Evolutionary conservation across 768 basidiomycete genomes (phyloP), one percentile per base, ranked within the genome.

Genomic region (Mycena chlorophos): DNA sequence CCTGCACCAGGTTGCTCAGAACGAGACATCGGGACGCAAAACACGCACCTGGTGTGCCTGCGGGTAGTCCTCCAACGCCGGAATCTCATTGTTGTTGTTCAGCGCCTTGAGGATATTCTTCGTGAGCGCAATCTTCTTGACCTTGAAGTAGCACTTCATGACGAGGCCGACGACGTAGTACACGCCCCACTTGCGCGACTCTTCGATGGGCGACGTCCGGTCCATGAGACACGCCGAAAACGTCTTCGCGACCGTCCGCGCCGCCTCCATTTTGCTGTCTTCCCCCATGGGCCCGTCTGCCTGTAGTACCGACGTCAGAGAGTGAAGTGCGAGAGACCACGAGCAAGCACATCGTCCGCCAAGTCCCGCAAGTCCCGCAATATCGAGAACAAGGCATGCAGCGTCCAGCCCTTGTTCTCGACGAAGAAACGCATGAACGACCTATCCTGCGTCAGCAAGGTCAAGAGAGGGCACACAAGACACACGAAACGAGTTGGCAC

Each of bases 71-170:
- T 76, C 71, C 29, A 98, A 69, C 5, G 89, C 79, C 22, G 95
- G 95, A 34, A 96, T 84, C 60, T 97, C 94, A 10, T 83, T 79
- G 64, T 90, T 91, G 2, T 89, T 92, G 30, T 89, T 80, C 25
- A 98, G 82, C 1, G 93, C 95, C 55, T 95, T 82, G 30, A 98
- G 78, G 53, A 99, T 88, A 64, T 93, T 98, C 72, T 92, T 93
- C 19, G 93, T 87, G 16, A 98, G 76, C 1, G 92, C 91, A 69
- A 97, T 95, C 54, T 89, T 82, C 71, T 91, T 91, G 48, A 98
- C 85, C 88, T 69, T 71, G 79, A 98, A 98, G 74, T 98, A 98
- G 46, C 86, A 89, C 70, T 98, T 98, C 70, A 99, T 74, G 52
- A 94, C 87, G 48, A 96, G 76, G 16, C 88, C 89, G 0, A 95